Base-by-base conservation (phyloP, 306 rosid genomes). In the Trichosanthes cucumerina region DNA sequence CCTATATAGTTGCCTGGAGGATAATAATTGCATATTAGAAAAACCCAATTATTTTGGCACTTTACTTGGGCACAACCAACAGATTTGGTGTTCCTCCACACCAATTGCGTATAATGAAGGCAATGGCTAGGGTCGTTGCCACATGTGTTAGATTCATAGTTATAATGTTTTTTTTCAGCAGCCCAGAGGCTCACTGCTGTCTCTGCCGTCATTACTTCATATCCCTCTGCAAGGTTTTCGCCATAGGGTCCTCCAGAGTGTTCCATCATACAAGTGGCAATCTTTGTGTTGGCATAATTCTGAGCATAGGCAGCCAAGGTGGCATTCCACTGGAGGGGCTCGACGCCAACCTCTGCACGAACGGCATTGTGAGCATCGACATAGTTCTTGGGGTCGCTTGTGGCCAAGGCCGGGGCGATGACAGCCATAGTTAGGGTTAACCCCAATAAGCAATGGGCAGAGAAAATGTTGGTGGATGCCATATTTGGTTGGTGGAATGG, bases 71-170 rank as follows among this genome's bases (percentile, higher is more conserved):
- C 87, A 50, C 89, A 85, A 1, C 89, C 89, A 9, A 83, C 24
- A 36, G 54, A 28, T 24, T 1, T 7, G 0, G 84, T 53, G 5
- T 54, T n/a, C 1, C 52, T 33, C 85, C 88, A 86, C 50, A 88
- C 54, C 0, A 79, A 44, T 46, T 86, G 89, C n/a, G 86, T 86
- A 18, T 88, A 88, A 62, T 88, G 91, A 9, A 26, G 5, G 9
- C 87, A 88, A 24, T 57, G 64, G 16, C 5, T 23, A 3, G 33
- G 33, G 7, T 74, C 83, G 5, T 33, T 83, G 1, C 60, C 44
- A 11, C 88, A 85, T 0, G 26, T 0, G 41, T 80, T 80, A 1
- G 77, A 9, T 9, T 56, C 0, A 0, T 69, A 10, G 21, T 82
- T 76, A 3, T 84, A 87, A 28, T 26, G 7, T 0, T 52, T 15